Percentiles rank a stretch among this genome's conserved stretches.
phyloP scores from a whole-genome alignment of 2,329 filamentous ascomycete genomes.

The Fusarium protoensiforme region DNA sequence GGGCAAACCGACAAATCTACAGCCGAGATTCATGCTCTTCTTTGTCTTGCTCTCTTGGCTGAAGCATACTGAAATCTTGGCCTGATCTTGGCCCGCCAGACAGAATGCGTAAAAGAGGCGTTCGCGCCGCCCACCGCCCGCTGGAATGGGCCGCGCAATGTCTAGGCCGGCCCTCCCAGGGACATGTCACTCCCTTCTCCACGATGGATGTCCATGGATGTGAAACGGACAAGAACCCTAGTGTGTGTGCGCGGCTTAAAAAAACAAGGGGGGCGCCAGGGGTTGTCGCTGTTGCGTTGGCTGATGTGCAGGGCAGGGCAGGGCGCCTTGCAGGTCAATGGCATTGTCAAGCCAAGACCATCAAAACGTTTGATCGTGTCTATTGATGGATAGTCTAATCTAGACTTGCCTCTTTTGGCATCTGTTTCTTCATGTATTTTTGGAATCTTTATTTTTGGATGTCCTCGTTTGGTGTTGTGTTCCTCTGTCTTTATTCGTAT shows the following conservation, averaged over 20 bases:
- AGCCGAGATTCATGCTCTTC: neutral
- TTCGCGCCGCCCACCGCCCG: neutral
- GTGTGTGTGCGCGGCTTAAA: constrained; percentile 25
- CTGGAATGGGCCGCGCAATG: neutral
- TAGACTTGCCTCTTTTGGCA: neutral
- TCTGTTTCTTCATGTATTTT: neutral
- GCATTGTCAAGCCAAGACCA: neutral
- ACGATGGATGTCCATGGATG: neutral
- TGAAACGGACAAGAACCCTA: constrained; percentile 30
- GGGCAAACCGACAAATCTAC: neutral
- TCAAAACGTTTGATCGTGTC: neutral
- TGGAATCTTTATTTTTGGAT: neutral
- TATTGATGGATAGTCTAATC: neutral
- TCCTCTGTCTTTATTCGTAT: neutral
- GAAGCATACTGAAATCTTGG: neutral
- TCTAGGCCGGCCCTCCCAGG: neutral
- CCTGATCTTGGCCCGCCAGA: neutral
- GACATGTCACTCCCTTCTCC: neutral
- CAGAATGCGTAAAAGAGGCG: neutral
- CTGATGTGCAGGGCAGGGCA: neutral
- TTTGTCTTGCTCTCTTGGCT: neutral
- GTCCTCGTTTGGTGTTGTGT: neutral
- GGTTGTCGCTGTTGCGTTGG: neutral
- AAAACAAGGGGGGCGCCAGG: constrained; percentile 33
- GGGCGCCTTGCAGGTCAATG: neutral